These are phyloP conservation scores for Penicillium mononematosum DNA, from an alignment of 495 filamentous ascomycete species.

Conservation along the genomic window DNA sequence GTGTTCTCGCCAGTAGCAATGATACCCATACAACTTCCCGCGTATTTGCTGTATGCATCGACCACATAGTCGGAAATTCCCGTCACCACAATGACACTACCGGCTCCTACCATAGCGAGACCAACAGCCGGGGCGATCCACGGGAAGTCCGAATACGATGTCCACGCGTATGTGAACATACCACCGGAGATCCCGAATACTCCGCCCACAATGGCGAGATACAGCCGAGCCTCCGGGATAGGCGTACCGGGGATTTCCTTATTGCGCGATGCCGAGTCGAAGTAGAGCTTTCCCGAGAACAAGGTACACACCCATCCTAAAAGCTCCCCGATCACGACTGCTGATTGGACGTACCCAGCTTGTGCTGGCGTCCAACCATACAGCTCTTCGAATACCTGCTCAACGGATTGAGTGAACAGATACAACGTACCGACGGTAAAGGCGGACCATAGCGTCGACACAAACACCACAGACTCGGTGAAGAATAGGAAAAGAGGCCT, in stretches of 20 bases:
- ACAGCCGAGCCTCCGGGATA: slow-evolving; percentile 41
- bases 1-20: slow-evolving; percentile 27
- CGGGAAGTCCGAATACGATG: slow-evolving; percentile 31
- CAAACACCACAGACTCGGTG: slow-evolving; percentile 55
- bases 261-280: slow-evolving; percentile 31
- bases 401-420: slow-evolving; percentile 47
- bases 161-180: slow-evolving; percentile 44
- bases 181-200: slow-evolving; percentile 36
- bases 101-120: slow-evolving; percentile 36
- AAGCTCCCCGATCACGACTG: slow-evolving; percentile 38
- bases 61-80: slow-evolving; percentile 27
- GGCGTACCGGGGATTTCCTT: slow-evolving; percentile 31
- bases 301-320: slow-evolving; percentile 30
- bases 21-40: slow-evolving; percentile 26
- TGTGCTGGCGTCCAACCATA: slow-evolving; percentile 36
- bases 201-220: slow-evolving; percentile 32
- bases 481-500: slow-evolving; percentile 48
- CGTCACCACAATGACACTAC: slow-evolving; percentile 21
- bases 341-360: slow-evolving; percentile 39
- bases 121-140: slow-evolving; percentile 42
- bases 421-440: slow-evolving; percentile 53
- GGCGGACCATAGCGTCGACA: slow-evolving; percentile 50
- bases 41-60: slow-evolving; percentile 30
- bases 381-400: slow-evolving; percentile 38
- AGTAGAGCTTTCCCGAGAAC: slow-evolving; percentile 30